These are phyloP conservation scores for Phragmites australis DNA, from an alignment of 176 grass and related monocot genomes.

Conservation along the genomic window DNA sequence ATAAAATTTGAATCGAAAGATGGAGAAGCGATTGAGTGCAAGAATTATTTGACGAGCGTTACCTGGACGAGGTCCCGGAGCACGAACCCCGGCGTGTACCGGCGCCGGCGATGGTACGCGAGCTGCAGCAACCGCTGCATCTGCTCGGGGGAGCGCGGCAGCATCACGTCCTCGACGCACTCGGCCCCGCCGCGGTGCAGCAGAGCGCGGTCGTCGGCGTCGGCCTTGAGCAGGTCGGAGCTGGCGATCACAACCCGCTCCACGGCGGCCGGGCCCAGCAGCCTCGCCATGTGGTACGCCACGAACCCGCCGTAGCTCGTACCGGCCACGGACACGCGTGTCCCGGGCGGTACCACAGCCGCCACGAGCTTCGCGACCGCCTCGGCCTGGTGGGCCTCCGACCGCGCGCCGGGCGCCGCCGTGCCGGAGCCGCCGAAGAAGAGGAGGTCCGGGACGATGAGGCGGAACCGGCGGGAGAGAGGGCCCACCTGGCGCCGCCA, in stretches of 20 bases:
- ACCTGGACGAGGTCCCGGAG: conserved; percentile 66
- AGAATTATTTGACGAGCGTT: not conserved
- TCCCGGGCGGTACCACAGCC: conserved; percentile 5
- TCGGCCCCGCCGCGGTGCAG: conserved; percentile 43
- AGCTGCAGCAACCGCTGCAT: conserved; percentile 44
- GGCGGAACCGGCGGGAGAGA: conserved; percentile 66
- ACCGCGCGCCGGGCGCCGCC: conserved; percentile 17
- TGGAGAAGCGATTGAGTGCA: too few species aligned
- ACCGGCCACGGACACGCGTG: conserved; percentile 52
- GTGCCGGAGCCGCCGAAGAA: conserved; percentile 83
- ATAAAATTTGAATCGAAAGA: too few species aligned
- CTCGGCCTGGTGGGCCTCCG: conserved; percentile 73
- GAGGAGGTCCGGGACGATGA: conserved; percentile 84
- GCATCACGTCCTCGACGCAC: conserved; percentile 52
- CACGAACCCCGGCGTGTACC: conserved; percentile 58
- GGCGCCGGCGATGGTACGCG: conserved; percentile 43
- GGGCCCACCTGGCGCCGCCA: conserved; percentile 64
- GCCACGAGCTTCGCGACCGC: conserved; percentile 57
- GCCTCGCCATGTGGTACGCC: conserved; percentile 68
- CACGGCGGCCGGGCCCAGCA: conserved; percentile 49
- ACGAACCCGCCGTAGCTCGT: conserved; percentile 96
- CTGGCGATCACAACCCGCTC: conserved; percentile 73
- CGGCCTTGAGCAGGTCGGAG: conserved; percentile 77
- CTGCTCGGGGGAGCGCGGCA: conserved; percentile 45
- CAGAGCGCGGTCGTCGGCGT: conserved; percentile 61